Percentiles rank a stretch among this genome's conserved stretches.
phyloP scores from a whole-genome alignment of 805 yeast species.

The Metschnikowia reukaufii region DNA sequence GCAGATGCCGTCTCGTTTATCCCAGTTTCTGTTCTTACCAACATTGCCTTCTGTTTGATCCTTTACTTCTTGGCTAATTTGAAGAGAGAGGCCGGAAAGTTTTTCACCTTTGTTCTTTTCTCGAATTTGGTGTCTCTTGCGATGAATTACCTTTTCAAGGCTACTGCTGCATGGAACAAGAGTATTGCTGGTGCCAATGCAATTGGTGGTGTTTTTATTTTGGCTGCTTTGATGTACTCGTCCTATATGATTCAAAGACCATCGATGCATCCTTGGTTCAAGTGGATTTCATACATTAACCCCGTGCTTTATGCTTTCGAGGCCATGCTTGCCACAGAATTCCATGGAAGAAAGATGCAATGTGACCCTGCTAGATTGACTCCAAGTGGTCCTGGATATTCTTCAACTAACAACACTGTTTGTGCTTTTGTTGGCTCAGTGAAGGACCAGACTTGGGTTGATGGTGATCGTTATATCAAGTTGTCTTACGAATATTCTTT shows the following conservation, averaged over 20 bases:
- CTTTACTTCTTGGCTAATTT: constrained; percentile 58
- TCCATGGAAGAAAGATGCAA: constrained; percentile 31
- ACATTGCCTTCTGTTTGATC: constrained; percentile 47
- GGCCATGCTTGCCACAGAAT: constrained; percentile 30
- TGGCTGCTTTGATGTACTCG: constrained; percentile 32
- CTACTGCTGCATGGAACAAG: constrained; percentile 51
- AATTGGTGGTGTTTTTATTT: constrained; percentile 48
- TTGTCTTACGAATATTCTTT: constrained; percentile 35
- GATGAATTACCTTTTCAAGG: constrained; percentile 53
- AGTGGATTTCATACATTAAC: constrained; percentile 40
- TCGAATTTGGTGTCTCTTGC: constrained; percentile 49
- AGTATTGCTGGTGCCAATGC: constrained; percentile 59
- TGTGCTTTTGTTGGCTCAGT: constrained; percentile 19
- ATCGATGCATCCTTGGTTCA: constrained; percentile 37
- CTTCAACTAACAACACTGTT: constrained; percentile 14
- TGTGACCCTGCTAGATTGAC: constrained; percentile 24
- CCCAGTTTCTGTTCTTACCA: constrained; percentile 42
- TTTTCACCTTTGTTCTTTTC: constrained; percentile 51
- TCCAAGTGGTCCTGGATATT: constrained; percentile 29
- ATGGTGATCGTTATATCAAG: constrained; percentile 36
- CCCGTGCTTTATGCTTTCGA: constrained; percentile 33
- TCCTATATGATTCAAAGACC: constrained; percentile 33
- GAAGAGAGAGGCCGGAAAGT: constrained; percentile 53
- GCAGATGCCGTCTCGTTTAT: constrained; percentile 24
- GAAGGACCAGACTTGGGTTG: constrained; percentile 19